Evolutionary conservation across 805 yeast species (phyloP), one percentile per base, ranked within the genome.

Genomic region (Phaffomyces thermotolerans): DNA sequence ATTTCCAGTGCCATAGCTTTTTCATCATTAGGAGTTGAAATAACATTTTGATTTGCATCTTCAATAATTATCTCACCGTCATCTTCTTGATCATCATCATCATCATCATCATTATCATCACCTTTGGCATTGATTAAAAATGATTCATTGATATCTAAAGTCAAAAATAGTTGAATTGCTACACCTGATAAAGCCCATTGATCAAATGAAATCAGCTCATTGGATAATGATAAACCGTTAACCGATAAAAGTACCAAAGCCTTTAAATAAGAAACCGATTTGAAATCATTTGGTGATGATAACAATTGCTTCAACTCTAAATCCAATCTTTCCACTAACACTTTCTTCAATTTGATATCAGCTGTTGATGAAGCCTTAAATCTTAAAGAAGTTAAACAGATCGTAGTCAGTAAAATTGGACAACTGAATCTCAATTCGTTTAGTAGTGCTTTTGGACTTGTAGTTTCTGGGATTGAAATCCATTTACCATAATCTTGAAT

Each of bases 401-500:
- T 77, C 0, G 79, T 71, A 1, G 87, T 80, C 14, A 84, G 61
- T n/a, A 85, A 64, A 33, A 85, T 63, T 1, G 90, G 78, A 18
- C 85, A 78, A 33, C 71, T 52, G 22, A 55, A 46, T 34, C 78
- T 58, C 35, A 84, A 67, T 30, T 72, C 59, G 6, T 67, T 64
- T 20, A 84, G 63, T 31, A 64, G 66, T 17, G 65, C 71, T 0
- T 81, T 70, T 5, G 78, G 57, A 31, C 73, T 55, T 13, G 65
- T 65, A 27, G 29, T 27, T 27, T 72, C 72, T 0, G 90, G 88
- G 40, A 84, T 77, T 42, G 84, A 77, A 4, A 83, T 78, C 95
- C 95, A 85, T 27, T 87, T 69, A 5, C 89, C 87, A 55, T 80
- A 84, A 53, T 82, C 72, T 39, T 78, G 75, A 36, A 83, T 65